phyloP scores from a whole-genome alignment of 1,139 yeast genomes.

The Nakaseomyces kungkrabaensis region DNA sequence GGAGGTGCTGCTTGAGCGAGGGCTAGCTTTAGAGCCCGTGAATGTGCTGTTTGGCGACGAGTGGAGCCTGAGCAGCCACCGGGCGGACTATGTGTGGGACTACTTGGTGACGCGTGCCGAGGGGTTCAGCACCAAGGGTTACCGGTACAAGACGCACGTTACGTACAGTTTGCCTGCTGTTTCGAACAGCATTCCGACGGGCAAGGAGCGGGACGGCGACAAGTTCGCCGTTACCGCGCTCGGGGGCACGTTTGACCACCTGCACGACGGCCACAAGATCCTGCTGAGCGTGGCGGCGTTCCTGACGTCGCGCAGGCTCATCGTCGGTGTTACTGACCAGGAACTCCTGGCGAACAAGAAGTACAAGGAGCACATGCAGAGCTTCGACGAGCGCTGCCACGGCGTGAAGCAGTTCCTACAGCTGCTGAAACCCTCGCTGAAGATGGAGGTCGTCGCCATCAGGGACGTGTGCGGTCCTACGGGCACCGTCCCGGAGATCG shows the following conservation, averaged over 20 bases:
- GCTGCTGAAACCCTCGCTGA: slow-evolving; percentile 37
- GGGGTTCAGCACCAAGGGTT: background rate
- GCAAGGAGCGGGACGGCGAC: slow-evolving; percentile 12
- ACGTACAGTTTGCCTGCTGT: background rate
- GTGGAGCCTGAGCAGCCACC: slow-evolving; percentile 1
- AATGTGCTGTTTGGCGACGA: slow-evolving; percentile 19
- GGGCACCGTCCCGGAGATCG: slow-evolving; percentile 62
- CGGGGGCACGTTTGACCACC: slow-evolving; percentile 96
- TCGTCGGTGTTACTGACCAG: slow-evolving; percentile 82
- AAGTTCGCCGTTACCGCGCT: slow-evolving; percentile 44
- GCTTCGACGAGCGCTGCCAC: slow-evolving; percentile 42
- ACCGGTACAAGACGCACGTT: background rate
- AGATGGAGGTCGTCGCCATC: slow-evolving; percentile 45
- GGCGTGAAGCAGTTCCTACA: slow-evolving; percentile 42
- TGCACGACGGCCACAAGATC: slow-evolving; percentile 92
- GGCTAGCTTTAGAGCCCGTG: slow-evolving; percentile 14
- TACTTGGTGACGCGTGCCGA: background rate
- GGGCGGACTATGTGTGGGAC: background rate
- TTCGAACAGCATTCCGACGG: background rate
- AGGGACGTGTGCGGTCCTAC: slow-evolving; percentile 94
- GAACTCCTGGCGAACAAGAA: slow-evolving; percentile 65
- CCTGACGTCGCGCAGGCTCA: slow-evolving; percentile 43
- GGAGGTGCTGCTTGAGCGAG: slow-evolving; percentile 15
- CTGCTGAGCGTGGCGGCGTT: slow-evolving; percentile 66
- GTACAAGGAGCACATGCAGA: slow-evolving; percentile 54